These are phyloP conservation scores for Miamiensis avidus DNA, from an alignment of 169 alveolate species.

Conservation along the genomic window DNA sequence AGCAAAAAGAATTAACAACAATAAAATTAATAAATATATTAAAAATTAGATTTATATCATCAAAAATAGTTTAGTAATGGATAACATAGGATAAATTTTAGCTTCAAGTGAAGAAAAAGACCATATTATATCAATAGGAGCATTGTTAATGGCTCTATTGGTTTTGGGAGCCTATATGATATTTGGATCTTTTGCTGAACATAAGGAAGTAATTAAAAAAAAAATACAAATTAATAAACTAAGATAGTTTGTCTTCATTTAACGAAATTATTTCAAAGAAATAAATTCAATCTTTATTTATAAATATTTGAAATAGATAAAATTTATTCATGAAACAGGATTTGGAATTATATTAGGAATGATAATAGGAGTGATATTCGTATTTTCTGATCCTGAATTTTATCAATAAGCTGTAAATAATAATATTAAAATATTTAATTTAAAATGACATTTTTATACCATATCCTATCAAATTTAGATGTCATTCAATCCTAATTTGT, in stretches of 20 bases:
- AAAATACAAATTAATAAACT: too few relatives aligned
- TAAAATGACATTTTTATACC: background rate
- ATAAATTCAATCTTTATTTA: background rate
- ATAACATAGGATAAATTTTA: too few relatives aligned
- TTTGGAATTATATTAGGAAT: conserved; percentile 48
- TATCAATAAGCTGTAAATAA: background rate
- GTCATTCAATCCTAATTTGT: conserved; percentile 63
- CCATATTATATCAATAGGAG: too few relatives aligned
- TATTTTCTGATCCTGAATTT: background rate
- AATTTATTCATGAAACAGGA: conserved; percentile 49
- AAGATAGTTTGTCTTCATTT: too few relatives aligned
- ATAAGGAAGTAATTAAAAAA: background rate
- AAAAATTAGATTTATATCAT: too few relatives aligned
- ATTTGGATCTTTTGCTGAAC: background rate
- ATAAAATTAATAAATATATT: too few relatives aligned
- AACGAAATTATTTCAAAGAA: too few relatives aligned
- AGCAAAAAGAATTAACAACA: too few relatives aligned
- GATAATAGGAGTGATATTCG: conserved; percentile 36
- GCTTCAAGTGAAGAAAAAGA: too few relatives aligned
- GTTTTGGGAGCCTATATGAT: background rate
- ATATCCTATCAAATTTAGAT: background rate
- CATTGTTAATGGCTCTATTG: background rate
- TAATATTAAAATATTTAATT: background rate
- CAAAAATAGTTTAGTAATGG: too few relatives aligned
- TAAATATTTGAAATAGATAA: conserved; percentile 13